Conservation (phyloP, 2,329 filamentous ascomycete species). For the Fragosphaeria purpurea region DNA sequence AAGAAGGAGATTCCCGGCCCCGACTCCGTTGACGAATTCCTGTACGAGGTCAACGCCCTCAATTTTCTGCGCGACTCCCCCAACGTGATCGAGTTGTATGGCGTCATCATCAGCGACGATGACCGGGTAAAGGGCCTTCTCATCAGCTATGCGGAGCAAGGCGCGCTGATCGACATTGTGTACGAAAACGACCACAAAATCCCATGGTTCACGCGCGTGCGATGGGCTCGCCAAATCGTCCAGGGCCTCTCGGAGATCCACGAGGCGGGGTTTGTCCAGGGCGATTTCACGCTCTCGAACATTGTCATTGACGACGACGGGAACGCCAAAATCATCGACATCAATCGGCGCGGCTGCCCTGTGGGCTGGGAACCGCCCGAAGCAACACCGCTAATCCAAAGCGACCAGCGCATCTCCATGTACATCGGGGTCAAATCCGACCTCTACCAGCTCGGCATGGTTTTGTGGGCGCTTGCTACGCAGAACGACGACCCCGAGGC, state of each 20-base stretch:
- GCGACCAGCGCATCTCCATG: constrained; percentile 84
- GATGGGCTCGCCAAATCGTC: constrained; percentile 87
- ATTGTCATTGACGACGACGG: constrained; percentile 82
- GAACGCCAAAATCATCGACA: constrained; percentile 94
- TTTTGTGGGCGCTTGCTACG: constrained; percentile 82
- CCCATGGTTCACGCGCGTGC: constrained; percentile 64
- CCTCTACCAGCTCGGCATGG: constrained; percentile 93
- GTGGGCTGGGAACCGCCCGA: constrained; percentile 97
- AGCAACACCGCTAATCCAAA: constrained; percentile 73
- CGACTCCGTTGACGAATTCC: constrained; percentile 89
- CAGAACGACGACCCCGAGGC: constrained; percentile 84
- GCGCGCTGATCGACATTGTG: constrained; percentile 81
- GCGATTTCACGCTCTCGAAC: constrained; percentile 94
- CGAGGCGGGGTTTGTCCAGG: constrained; percentile 91
- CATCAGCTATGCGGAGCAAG: constrained; percentile 77
- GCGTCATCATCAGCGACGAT: constrained; percentile 75
- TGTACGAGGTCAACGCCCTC: constrained; percentile 96
- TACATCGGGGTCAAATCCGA: constrained; percentile 98
- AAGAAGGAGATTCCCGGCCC: constrained; percentile 98
- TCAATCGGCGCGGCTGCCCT: constrained; percentile 93
- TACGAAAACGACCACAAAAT: constrained; percentile 61
- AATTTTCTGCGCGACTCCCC: constrained; percentile 61
- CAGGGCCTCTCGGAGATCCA: constrained; percentile 86
- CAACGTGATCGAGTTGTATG: constrained; percentile 78
- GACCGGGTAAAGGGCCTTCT: constrained; percentile 76